These are phyloP conservation scores for Aspergillus phoenicis DNA, from an alignment of 2,329 filamentous ascomycete genomes.

Conservation along the genomic window DNA sequence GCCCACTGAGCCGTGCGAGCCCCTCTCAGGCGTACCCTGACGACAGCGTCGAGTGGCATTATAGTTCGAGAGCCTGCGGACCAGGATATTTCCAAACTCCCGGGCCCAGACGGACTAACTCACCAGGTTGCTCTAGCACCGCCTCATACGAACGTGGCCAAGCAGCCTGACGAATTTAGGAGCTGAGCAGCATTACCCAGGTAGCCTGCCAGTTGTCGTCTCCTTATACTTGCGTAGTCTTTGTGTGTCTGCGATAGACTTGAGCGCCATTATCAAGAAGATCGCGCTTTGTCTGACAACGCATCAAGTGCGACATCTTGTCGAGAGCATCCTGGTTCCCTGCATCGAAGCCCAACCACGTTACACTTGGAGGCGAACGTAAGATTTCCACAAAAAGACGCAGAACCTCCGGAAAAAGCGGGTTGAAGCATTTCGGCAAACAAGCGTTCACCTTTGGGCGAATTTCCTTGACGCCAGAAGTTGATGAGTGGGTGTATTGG, in stretches of 20 bases:
- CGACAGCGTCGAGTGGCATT: conserved; percentile 28
- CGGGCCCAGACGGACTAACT: conserved; percentile 17
- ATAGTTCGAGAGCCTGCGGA: conserved; percentile 18
- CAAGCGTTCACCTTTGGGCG: conserved; percentile 20
- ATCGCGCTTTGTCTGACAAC: conserved; percentile 42
- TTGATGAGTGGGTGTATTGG: conserved; percentile 13
- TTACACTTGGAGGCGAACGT: conserved; percentile 38
- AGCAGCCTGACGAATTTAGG: conserved; percentile 24
- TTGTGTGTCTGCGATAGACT: conserved; percentile 32
- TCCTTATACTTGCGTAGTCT: conserved; percentile 28
- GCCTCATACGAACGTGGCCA: conserved; percentile 32
- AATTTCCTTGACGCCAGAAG: conserved; percentile 17
- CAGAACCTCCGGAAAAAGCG: conserved; percentile 30
- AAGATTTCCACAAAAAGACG: conserved; percentile 37
- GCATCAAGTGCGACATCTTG: conserved; percentile 42
- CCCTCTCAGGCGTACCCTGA: conserved; percentile 30
- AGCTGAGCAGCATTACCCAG: conserved; percentile 16
- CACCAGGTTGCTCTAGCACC: conserved; percentile 29
- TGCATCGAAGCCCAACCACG: conserved; percentile 52
- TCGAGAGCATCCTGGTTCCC: conserved; percentile 40
- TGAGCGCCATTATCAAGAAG: conserved; percentile 32
- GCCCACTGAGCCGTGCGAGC: conserved; percentile 28
- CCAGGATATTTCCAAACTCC: conserved; percentile 19
- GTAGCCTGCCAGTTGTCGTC: conserved; percentile 26
- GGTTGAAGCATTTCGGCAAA: conserved; percentile 29